Evolutionary conservation across 371 early-diverging fungal species (phyloP).

Genomic region (Actinomortierella wolfii): DNA sequence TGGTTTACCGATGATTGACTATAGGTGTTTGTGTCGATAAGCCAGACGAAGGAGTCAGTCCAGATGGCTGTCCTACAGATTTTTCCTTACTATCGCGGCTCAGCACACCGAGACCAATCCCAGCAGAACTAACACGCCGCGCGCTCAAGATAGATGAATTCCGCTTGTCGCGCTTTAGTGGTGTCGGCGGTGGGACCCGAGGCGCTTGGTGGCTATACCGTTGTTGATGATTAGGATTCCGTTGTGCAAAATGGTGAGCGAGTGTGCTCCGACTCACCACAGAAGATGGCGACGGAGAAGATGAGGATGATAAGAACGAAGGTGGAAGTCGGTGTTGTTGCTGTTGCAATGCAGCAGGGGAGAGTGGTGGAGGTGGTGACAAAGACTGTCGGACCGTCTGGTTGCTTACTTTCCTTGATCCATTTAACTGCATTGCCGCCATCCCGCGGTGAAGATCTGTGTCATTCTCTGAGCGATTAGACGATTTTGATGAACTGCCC

Average conservation of each 20-base stretch:
- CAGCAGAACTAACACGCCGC: conserved; percentile 36
- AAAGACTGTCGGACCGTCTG: too few species aligned
- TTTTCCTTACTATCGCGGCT: conserved; percentile 30
- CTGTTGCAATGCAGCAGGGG: too few species aligned
- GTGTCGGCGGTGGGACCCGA: conserved; percentile 25
- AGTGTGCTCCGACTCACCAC: too few species aligned
- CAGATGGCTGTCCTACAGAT: not conserved
- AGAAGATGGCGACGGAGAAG: conserved; percentile 5
- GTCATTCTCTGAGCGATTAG: not conserved
- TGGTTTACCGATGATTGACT: too few species aligned
- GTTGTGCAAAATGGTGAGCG: conserved; percentile 3
- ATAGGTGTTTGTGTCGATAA: too few species aligned
- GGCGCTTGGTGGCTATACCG: conserved; percentile 14
- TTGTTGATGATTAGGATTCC: conserved; percentile 2
- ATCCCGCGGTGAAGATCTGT: conserved; percentile 13
- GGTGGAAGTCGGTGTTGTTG: conserved; percentile 2
- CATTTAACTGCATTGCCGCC: conserved; percentile 24
- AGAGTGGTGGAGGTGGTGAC: too few species aligned
- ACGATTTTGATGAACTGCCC: conserved; percentile 1
- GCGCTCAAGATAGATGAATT: conserved; percentile 45
- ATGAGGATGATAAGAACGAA: not conserved
- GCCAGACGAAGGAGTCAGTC: too few species aligned
- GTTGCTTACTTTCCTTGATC: not conserved
- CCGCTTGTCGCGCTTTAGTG: conserved; percentile 41
- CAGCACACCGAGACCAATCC: conserved; percentile 39